Base-by-base conservation (phyloP, 2,329 filamentous ascomycete species). In the Colletotrichum abscissum region DNA sequence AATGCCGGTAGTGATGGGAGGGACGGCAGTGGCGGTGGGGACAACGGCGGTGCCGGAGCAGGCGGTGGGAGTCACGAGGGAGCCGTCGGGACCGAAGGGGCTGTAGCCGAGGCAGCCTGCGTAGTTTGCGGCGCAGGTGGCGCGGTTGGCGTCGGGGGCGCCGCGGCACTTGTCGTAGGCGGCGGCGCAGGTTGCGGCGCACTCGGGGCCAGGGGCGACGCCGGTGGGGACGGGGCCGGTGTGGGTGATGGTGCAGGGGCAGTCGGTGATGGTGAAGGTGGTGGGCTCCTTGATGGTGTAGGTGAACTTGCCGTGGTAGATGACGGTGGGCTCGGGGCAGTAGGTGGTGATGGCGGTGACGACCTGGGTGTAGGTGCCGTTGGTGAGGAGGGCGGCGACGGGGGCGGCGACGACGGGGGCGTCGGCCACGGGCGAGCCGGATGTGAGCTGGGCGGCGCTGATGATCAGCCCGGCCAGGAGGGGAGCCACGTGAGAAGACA, bases 271-370 rank as follows among this genome's bases (percentile, higher is more conserved):
- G 78, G 88, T 90, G 76, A 91, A 81, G 67, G 86, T 87, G 76
- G 88, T 81, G 74, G 89, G 85, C 79, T 86, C 83, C 64, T 86
- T 88, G 76, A 90, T 85, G 59, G 87, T 86, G 84, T 88, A 91
- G 62, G 83, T 83, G 79, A 87, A 84, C 78, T 81, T 84, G 55
- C 63, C 63, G 35, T 66, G 52, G 54, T 16, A 26, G 52, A 66
- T 38, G 63, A 66, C 33, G 33, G 89, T 90, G 42, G 89, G 85
- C 79, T 84, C 78, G 7, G 82, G 78, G 81, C 86, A 88, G 76
- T 80, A 83, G 59, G 84, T 86, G 56, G 80, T 81, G 78, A 81
- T 83, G 49, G 72, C 75, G 58, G 76, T 74, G 74, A 84, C 83
- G 16, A 49, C 42, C 19, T n/a, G 19, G 7, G 42, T 22, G 42